These are phyloP conservation scores for Mytilinidion resinicola DNA, from an alignment of 495 filamentous ascomycete species.

Conservation along the genomic window DNA sequence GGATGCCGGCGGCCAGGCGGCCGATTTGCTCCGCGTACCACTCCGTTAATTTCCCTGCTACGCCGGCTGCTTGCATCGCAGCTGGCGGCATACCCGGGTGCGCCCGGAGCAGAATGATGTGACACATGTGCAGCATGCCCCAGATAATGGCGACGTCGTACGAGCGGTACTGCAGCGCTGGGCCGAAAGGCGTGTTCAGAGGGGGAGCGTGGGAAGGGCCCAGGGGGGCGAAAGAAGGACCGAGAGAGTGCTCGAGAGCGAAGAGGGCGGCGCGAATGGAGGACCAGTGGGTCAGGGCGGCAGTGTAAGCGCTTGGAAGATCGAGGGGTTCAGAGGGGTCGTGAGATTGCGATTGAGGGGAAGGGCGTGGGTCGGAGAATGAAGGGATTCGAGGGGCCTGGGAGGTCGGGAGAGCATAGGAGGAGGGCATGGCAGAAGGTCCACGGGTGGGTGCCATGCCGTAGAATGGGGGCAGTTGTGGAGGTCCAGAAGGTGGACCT, in stretches of 20 bases:
- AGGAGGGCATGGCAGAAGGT: conserved; percentile 48
- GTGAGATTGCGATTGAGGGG: conserved; percentile 2
- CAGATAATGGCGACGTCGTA: conserved; percentile 80
- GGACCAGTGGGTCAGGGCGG: conserved; percentile 76
- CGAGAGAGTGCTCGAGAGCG: conserved; percentile 57
- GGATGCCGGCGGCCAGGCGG: conserved; percentile 71
- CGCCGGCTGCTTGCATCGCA: conserved; percentile 75
- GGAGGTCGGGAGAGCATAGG: conserved; percentile 40
- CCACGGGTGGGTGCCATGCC: conserved; percentile 58
- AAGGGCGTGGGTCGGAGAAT: conserved; percentile 7
- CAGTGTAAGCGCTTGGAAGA: conserved; percentile 55
- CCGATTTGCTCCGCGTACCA: conserved; percentile 68
- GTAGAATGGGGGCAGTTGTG: conserved; percentile 41
- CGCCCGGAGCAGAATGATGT: conserved; percentile 68
- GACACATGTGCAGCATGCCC: conserved; percentile 73
- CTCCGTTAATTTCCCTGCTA: conserved; percentile 63
- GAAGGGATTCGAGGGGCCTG: neutral
- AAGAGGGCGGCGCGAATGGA: conserved; percentile 65
- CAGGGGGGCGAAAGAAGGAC: conserved; percentile 72
- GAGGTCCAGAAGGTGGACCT: conserved; percentile 10
- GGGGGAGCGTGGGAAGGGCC: conserved; percentile 60
- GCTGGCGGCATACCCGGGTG: conserved; percentile 88
- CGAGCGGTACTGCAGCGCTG: conserved; percentile 73
- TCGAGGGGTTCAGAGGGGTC: conserved; percentile 40
- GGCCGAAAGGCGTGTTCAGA: conserved; percentile 71